Evolutionary conservation across 169 alveolate genomes (phyloP).

Genomic region (Plasmodium fragile): DNA sequence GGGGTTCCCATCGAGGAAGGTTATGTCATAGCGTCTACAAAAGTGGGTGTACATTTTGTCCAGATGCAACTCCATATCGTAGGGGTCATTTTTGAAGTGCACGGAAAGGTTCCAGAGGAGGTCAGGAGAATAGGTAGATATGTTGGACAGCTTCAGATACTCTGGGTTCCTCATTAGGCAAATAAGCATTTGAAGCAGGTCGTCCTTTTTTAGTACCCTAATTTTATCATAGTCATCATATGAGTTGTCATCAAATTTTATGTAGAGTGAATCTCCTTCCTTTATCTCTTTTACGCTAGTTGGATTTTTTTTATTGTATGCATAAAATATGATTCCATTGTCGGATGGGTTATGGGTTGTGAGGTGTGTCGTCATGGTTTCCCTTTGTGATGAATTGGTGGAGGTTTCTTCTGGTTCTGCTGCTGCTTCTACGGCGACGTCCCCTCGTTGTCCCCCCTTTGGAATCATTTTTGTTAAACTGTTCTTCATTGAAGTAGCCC

Average conservation of each 20-base stretch:
- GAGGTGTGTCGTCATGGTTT: neutral
- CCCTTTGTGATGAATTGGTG: neutral
- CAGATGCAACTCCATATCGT: constrained; percentile 12
- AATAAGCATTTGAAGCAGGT: constrained; percentile 21
- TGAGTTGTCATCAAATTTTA: constrained; percentile 22
- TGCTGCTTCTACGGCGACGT: neutral
- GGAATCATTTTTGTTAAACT: neutral
- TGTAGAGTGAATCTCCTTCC: constrained; percentile 55
- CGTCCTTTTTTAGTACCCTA: constrained; percentile 33
- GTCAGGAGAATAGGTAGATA: constrained; percentile 58
- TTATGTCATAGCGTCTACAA: neutral
- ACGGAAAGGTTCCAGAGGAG: constrained; percentile 46
- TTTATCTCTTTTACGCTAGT: constrained; percentile 10
- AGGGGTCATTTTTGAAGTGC: constrained; percentile 33
- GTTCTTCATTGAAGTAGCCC: neutral
- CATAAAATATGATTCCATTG: constrained; percentile 17
- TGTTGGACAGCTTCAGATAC: constrained; percentile 20
- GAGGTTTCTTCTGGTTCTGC: neutral
- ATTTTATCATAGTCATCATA: constrained; percentile 60
- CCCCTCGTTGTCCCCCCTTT: neutral
- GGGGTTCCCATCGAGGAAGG: neutral
- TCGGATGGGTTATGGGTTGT: neutral
- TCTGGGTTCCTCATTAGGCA: constrained; percentile 25
- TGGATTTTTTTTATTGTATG: constrained; percentile 6
- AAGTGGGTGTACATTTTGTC: constrained; percentile 22